Base-by-base conservation (phyloP, 257 asterid species). In the Hygrophila difformis region DNA sequence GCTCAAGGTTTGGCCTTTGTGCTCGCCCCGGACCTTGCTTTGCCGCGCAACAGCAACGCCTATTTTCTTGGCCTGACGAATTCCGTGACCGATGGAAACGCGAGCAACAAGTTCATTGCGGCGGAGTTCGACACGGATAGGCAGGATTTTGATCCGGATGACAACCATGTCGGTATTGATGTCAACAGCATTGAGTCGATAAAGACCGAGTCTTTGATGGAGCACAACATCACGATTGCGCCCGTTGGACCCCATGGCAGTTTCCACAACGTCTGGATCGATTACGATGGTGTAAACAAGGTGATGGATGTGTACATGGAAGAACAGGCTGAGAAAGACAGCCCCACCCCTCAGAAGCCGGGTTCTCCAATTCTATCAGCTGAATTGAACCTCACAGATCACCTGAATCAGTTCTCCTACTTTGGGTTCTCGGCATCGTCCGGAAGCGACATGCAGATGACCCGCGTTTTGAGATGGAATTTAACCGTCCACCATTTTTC, bases 341-440 rank as follows among this genome's bases (percentile, higher is more conserved):
- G 76, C 26, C 72, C 75, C 0, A 77, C 84, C 0, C 91, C 94
- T 2, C 63, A 57, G 1, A 72, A 56, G 69, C 94, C 96, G 3
- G 12, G 6, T 2, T 23, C 63, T 1, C 66, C 92, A 0, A 38
- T 82, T 0, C 22, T 55, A 18, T 69, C 44, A 6, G 12, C 29
- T 7, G 26, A 44, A 38, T 60, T 85, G 57, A 61, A 76, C 49
- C 70, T 85, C 17, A 64, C 47, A 37, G 36, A 55, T 0, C 28
- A 54, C 50, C 68, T 85, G 26, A 54, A 65, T 33, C 84, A 73
- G 69, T 8, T 63, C 8, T 89, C 96, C 0, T 85, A 77, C 45
- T 82, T 89, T 38, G 98, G 98, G 1, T 89, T 89, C 61, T 40
- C 94, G n/a, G 98, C 73, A 2, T 89, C 98, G 0, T 85, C 96